Base-by-base conservation (phyloP, 345 rosid species). In the Microthlaspi erraticum region DNA sequence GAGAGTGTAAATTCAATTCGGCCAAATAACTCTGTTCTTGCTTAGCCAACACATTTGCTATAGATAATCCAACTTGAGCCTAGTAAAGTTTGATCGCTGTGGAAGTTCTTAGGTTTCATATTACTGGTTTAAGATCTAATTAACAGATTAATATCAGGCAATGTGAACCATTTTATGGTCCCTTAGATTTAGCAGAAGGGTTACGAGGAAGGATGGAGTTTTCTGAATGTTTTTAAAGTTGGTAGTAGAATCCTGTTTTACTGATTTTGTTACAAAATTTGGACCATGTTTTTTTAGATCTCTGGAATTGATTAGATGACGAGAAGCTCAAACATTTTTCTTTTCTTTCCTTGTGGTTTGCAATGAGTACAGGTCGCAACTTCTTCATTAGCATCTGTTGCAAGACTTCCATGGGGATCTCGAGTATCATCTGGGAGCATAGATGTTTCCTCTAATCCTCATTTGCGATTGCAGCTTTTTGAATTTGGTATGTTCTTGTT, bases 391-490 rank as follows among this genome's bases (percentile, higher is more conserved):
- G 87, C 91, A 54, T 83, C 89, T 53, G 70, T 83, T 44, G 86
- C 88, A 13, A 82, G 93, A 76, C 59, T 84, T 74, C 95, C 90
- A 23, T 88, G 95, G 95, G 95, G 95, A 77, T 88, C 95, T 54
- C 73, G 73, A 74, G 80, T 88, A 19, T 41, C 81, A 39, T 13
- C 79, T 12, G 59, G 43, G 58, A 76, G 45, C 72, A 64, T n/a
- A 42, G 80, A 67, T 64, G 42, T 48, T 12, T 43, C 67, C 72
- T 64, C 79, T 55, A 72, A 52, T 57, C 78, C 89, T 78, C 81
- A 71, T 9, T 49, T 79, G 77, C 85, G 18, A 16, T 69, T 91
- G 83, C 93, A 91, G 73, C 84, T 91, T 62, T 88, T 78, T 80
- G 93, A 88, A 77, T 91, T 88, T 72, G 97, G 95, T 87, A 80